phyloP scores from a whole-genome alignment of 495 filamentous ascomycete genomes.

The Parachaetomium inaequale region DNA sequence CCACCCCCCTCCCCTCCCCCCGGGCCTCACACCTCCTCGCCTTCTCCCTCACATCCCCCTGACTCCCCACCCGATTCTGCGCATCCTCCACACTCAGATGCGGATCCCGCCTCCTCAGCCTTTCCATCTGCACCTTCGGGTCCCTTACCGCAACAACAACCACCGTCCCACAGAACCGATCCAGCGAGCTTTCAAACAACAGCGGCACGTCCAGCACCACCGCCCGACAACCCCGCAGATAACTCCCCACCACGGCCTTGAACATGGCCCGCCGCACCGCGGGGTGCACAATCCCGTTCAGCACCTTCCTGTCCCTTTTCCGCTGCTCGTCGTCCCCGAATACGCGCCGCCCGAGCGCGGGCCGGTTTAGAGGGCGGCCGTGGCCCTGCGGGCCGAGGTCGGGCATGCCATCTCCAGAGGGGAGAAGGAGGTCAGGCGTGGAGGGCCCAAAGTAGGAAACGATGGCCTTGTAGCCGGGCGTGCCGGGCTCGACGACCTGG shows the following conservation, averaged over 20 bases:
- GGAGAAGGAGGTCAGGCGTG: slow-evolving; percentile 79
- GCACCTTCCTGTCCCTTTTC: slow-evolving; percentile 64
- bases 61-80: slow-evolving; percentile 72
- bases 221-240: slow-evolving; percentile 71
- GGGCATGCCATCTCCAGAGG: slow-evolving; percentile 41
- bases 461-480: slow-evolving; percentile 73
- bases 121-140: slow-evolving; percentile 70
- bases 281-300: slow-evolving; percentile 92
- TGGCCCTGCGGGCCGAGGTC: slow-evolving; percentile 43
- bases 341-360: slow-evolving; percentile 76
- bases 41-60: slow-evolving; percentile 81
- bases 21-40: slow-evolving; percentile 63
- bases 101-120: slow-evolving; percentile 67
- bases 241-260: slow-evolving; percentile 58
- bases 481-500: slow-evolving; percentile 87
- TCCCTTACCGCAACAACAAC: slow-evolving; percentile 79
- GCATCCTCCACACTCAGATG: slow-evolving; percentile 76
- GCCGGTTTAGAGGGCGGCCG: slow-evolving; percentile 75
- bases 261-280: slow-evolving; percentile 76
- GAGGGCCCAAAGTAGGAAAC: slow-evolving; percentile 70
- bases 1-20: slow-evolving; percentile 60
- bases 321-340: slow-evolving; percentile 77
- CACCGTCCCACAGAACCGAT: slow-evolving; percentile 72
- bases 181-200: slow-evolving; percentile 81
- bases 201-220: slow-evolving; percentile 92